phyloP scores from a whole-genome alignment of 164 flowering plant genomes.

The Vitis rotundifolia region DNA sequence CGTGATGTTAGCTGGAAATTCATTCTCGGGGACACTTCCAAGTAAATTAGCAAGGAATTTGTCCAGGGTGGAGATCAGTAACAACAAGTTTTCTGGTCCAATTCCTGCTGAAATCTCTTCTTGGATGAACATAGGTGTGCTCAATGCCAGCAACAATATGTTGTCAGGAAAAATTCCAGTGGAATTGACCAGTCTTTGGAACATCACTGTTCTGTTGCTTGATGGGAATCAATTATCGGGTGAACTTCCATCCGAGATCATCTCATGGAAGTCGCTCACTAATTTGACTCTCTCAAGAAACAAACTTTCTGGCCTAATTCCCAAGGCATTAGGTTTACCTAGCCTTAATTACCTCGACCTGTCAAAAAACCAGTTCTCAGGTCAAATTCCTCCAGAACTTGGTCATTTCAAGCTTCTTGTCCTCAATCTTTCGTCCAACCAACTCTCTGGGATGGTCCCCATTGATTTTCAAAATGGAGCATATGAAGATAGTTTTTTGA shows the following conservation, averaged over 20 bases:
- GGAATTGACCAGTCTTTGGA: conserved; percentile 42
- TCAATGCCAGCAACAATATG: conserved; percentile 56
- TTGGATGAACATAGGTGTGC: conserved; percentile 35
- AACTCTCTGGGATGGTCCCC: conserved; percentile 67
- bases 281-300: conserved; percentile 53
- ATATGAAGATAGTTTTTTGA: conserved; percentile 57
- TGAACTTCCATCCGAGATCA: conserved; percentile 48
- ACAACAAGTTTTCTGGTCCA: conserved; percentile 61
- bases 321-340: conserved; percentile 45
- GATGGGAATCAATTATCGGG: conserved; percentile 68
- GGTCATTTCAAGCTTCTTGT: conserved; percentile 33
- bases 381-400: conserved; percentile 60
- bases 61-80: conserved; percentile 41
- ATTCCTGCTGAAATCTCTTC: conserved; percentile 37
- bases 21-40: conserved; percentile 56
- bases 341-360: conserved; percentile 46
- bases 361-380: conserved; percentile 63
- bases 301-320: conserved; percentile 63
- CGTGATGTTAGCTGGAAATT: conserved; percentile 42
- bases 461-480: conserved; percentile 44
- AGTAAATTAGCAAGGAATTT: conserved; percentile 40
- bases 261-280: conserved; percentile 51
- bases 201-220: conserved; percentile 38
- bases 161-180: conserved; percentile 52
- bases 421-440: conserved; percentile 74